Evolutionary conservation across 2,329 filamentous ascomycete species (phyloP), one percentile per base, ranked within the genome.

Genomic region (Ilyonectria destructans): DNA sequence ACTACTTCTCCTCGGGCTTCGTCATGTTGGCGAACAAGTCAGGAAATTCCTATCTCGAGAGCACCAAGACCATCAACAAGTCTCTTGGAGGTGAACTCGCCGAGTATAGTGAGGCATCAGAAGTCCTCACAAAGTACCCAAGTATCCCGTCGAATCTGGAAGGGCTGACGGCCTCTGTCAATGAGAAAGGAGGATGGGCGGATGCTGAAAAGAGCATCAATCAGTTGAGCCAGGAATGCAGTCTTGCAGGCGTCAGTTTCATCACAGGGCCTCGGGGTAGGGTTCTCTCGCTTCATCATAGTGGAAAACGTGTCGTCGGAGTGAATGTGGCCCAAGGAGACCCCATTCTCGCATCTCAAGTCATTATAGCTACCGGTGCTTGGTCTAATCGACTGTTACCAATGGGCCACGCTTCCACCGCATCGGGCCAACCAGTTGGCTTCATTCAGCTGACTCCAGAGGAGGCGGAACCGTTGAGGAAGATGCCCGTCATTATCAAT

Each of bases 341-440:
- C 9, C 82, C 80, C 4, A 71, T 92, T 6, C 78, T 78, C 1
- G 90, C 90, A 2, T 86, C 88, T 64, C 82, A 91, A 8, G 88
- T 90, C 10, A 83, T 94, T 1, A 81, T 94, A 3, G 90, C 92
- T 1, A 88, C 91, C 1, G 92, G 92, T 10, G 91, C 92, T 3
- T 93, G 92, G 91, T 90, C 90, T 15, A 80, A 79, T 15, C 58
- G 73, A 2, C 55, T 81, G 0, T 15, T 94, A 49, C 89, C 92
- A 73, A 82, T 93, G 1, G 84, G 87, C 29, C 90, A 91, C 49
- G 85, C 90, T 15, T 87, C 86, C 26, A 85, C 88, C 61, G 88
- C 90, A 0, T 92, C 90, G 0, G 91, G 90, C 1, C 92, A 94
- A 71, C 85, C 87, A 0, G 80, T 94, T 15, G 89, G 87, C 0